Evolutionary conservation across 164 flowering plant genomes (phyloP).

Genomic region (Hamamelis virginiana): DNA sequence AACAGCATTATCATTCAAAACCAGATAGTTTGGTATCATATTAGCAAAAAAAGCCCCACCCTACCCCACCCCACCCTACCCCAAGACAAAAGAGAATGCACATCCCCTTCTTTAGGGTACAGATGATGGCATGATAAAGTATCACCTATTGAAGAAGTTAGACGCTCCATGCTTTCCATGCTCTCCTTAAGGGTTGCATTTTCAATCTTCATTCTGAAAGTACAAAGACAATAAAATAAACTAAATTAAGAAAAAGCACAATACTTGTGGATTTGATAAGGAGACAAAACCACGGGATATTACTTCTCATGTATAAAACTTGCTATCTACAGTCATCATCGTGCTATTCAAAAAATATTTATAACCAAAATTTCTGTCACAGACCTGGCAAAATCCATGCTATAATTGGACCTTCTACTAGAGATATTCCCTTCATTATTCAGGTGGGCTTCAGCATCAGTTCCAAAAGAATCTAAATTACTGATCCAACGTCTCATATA

Average conservation of each 20-base stretch:
- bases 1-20: too few relatives aligned
- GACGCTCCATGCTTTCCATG: constrained; percentile 73
- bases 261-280: background rate
- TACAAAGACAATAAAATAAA: background rate
- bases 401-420: constrained; percentile 30
- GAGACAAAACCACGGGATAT: background rate
- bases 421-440: constrained; percentile 31
- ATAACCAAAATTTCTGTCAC: too few relatives aligned
- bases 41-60: too few relatives aligned
- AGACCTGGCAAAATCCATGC: constrained; percentile 80
- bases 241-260: background rate
- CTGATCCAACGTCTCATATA: constrained; percentile 71
- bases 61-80: too few relatives aligned
- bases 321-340: background rate
- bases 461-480: constrained; percentile 33
- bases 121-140: background rate
- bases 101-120: too few relatives aligned
- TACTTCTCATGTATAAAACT: background rate
- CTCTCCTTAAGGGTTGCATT: constrained; percentile 87
- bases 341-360: too few relatives aligned
- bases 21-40: too few relatives aligned
- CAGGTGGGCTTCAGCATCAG: constrained; percentile 29
- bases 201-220: constrained; percentile 77
- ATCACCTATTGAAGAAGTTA: constrained; percentile 75
- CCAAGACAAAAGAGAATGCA: too few relatives aligned